Conservation (phyloP, 768 basidiomycete species). For the Suillus placidus region DNA sequence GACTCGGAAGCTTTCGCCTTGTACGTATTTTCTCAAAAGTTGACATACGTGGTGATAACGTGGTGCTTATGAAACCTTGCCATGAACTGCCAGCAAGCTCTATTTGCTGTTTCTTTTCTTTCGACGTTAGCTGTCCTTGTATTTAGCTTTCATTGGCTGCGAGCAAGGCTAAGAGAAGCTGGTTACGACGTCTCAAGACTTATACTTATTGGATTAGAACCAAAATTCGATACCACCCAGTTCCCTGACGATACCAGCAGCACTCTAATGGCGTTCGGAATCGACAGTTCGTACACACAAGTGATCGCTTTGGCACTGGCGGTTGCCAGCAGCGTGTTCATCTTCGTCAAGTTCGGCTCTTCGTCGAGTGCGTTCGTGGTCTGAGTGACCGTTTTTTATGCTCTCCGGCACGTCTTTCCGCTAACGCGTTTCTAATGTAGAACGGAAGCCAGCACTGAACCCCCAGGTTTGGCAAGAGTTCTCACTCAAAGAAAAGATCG, state of each 20-base stretch:
- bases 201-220: constrained; percentile 64
- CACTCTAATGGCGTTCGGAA: constrained; percentile 19
- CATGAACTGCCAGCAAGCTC: constrained; percentile 53
- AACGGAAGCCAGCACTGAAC: constrained; percentile 71
- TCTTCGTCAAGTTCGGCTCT: constrained; percentile 53
- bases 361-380: constrained; percentile 43
- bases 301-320: constrained; percentile 56
- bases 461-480: constrained; percentile 81
- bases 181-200: constrained; percentile 61
- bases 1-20: background rate
- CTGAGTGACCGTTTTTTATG: constrained; percentile 2
- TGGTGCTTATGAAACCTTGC: background rate
- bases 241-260: background rate
- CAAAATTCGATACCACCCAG: constrained; percentile 19
- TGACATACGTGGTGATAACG: background rate
- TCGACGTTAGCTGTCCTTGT: constrained; percentile 51
- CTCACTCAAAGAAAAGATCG: constrained; percentile 76
- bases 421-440: constrained; percentile 37
- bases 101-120: constrained; percentile 58
- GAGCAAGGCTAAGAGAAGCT: constrained; percentile 47
- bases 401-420: background rate
- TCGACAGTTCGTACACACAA: constrained; percentile 36
- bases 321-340: constrained; percentile 47
- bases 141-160: constrained; percentile 43
- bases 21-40: background rate